Conservation (phyloP, 208 protist species). For the Trichomonas tenax region DNA sequence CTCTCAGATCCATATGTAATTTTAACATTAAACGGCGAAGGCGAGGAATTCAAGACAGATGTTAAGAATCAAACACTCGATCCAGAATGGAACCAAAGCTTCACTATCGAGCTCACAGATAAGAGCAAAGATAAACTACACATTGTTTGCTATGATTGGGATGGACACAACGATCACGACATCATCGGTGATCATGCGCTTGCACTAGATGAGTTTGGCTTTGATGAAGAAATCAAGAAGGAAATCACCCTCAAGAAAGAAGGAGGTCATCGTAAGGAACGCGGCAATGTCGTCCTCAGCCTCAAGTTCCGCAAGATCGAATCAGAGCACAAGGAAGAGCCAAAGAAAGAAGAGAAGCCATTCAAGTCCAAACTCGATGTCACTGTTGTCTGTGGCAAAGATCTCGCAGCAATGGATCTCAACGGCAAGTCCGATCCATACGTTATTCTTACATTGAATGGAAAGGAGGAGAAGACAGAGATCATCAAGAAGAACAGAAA, state of each 20-base stretch:
- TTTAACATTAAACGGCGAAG: background rate
- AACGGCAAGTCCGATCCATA: background rate
- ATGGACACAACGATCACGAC: background rate
- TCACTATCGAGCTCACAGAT: background rate
- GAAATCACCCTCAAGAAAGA: background rate
- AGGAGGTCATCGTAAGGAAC: background rate
- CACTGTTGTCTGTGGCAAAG: background rate
- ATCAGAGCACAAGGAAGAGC: background rate
- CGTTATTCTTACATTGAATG: background rate
- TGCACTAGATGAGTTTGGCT: background rate
- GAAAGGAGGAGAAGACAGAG: background rate
- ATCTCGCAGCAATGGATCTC: background rate
- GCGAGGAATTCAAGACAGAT: background rate
- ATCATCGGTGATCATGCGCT: background rate
- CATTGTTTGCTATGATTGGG: background rate
- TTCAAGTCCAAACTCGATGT: background rate
- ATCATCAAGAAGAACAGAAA: background rate
- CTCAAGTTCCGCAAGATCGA: background rate
- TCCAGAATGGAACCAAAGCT: background rate
- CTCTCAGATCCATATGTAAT: background rate
- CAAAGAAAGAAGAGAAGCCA: background rate
- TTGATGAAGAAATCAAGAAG: background rate
- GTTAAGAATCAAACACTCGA: background rate
- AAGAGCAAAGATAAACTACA: background rate
- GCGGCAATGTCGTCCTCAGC: background rate